These are phyloP conservation scores for Gnomoniopsis smithogilvyi DNA, from an alignment of 2,329 filamentous ascomycete genomes.

Conservation along the genomic window DNA sequence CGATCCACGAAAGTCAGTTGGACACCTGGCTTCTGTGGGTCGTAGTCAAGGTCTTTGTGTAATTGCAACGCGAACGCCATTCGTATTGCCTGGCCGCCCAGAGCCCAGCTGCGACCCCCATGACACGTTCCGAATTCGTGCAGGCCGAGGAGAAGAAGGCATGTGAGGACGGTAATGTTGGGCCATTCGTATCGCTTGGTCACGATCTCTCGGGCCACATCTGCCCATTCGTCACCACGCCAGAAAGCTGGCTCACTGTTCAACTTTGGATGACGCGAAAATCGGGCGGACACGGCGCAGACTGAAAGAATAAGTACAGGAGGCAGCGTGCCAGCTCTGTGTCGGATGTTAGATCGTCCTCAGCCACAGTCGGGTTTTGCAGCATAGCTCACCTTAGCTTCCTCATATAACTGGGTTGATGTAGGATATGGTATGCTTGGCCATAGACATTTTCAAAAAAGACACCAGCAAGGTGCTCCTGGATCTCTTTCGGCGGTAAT, in stretches of 20 bases:
- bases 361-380: background rate
- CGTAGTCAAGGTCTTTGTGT: slow-evolving; percentile 85
- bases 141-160: slow-evolving; percentile 80
- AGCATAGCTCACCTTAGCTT: slow-evolving; percentile 61
- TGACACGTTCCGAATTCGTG: slow-evolving; percentile 98
- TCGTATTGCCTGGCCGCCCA: slow-evolving; percentile 89
- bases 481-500: slow-evolving; percentile 79
- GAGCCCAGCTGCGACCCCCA: slow-evolving; percentile 91
- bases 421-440: slow-evolving; percentile 88
- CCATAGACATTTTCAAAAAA: slow-evolving; percentile 97
- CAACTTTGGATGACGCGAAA: slow-evolving; percentile 83
- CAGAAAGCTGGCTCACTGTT: slow-evolving; percentile 76
- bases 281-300: slow-evolving; percentile 91
- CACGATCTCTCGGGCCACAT: slow-evolving; percentile 81
- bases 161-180: slow-evolving; percentile 93
- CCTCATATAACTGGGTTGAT: slow-evolving; percentile 97
- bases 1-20: slow-evolving; percentile 86
- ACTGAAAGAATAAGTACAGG: slow-evolving; percentile 92
- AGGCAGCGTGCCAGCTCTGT: slow-evolving; percentile 71
- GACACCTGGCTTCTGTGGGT: slow-evolving; percentile 63
- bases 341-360: slow-evolving; percentile 17
- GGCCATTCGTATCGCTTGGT: slow-evolving; percentile 87
- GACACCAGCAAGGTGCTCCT: slow-evolving; percentile 88
- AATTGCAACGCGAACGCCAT: slow-evolving; percentile 97
- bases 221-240: slow-evolving; percentile 88